Base-by-base conservation (phyloP, 2,329 filamentous ascomycete species). In the Aspergillus oerlinghausenensis region DNA sequence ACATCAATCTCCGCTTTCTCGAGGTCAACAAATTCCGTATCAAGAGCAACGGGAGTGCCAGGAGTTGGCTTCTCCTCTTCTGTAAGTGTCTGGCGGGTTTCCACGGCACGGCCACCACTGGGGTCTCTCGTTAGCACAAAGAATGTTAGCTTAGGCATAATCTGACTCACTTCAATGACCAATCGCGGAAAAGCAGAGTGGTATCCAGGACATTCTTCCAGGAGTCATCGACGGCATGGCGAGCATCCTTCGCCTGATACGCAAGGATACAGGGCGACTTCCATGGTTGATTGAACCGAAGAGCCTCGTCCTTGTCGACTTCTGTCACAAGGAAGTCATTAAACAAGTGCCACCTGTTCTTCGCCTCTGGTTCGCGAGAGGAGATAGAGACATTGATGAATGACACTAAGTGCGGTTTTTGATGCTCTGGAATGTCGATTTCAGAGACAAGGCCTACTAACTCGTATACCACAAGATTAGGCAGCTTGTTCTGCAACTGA, bases 1-100 rank as follows among this genome's bases (percentile, higher is more conserved):
- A 99, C 91, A 68, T 97, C 91, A 53, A 97, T 96, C 70, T 97
- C 93, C 49, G 94, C 91, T 63, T 94, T 89, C 62, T 95, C 89
- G 1, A 97, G 84, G 23, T 92, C 88, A 7, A 99, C 95, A 65
- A 99, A 99, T 73, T 99, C 94, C 0, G 95, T 96, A 70, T 99
- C 94, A 4, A 99, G 85, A 0, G 92, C 94, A 48, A 97, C 84
- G 10, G 94, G 88, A 1, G 86, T 91, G 14, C 87, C 84, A 0
- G 87, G 82, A 0, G 82, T 82, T 1, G 90, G 91, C 6, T 80
- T 80, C 73, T 97, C 92, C 0, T 85, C 67, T 21, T 65, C 63
- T 38, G 55, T 73, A 52, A 77, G 70, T 32, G 74, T 73, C 11
- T 65, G 61, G 40, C 70, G 75, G 25, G 72, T 72, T 68, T 70